Evolutionary conservation across 768 basidiomycete species (phyloP).

Genomic region (Boletus coccyginus): DNA sequence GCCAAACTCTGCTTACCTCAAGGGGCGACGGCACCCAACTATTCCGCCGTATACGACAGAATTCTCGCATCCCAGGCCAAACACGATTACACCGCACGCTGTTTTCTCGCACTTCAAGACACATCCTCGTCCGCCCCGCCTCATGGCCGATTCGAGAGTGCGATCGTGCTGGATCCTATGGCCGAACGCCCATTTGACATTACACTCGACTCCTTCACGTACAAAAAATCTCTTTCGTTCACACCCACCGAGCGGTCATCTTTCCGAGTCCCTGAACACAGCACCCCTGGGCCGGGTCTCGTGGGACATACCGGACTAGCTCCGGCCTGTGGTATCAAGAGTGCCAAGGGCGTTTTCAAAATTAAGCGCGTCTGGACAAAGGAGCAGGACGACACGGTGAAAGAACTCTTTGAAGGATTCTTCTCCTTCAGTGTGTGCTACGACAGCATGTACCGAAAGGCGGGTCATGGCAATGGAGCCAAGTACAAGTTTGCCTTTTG

Average conservation of each 20-base stretch:
- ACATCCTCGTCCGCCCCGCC: conserved; percentile 9
- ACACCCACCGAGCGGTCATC: conserved; percentile 26
- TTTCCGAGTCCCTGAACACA: conserved; percentile 24
- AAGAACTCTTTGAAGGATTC: conserved; percentile 41
- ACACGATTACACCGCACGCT: conserved; percentile 36
- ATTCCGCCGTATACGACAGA: conserved; percentile 33
- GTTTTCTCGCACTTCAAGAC: conserved; percentile 20
- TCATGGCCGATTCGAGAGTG: conserved; percentile 26
- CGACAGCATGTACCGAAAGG: conserved; percentile 33
- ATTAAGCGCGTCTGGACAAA: conserved; percentile 36
- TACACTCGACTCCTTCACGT: conserved; percentile 22
- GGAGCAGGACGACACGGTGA: conserved; percentile 16
- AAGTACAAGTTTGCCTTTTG: conserved; percentile 33
- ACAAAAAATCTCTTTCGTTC: conserved; percentile 27
- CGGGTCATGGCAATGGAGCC: conserved; percentile 35
- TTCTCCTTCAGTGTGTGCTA: conserved; percentile 36
- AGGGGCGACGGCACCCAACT: conserved; percentile 25
- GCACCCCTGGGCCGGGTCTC: conserved; percentile 25
- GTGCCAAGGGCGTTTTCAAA: conserved; percentile 34
- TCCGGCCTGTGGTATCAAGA: conserved; percentile 32
- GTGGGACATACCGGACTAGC: conserved; percentile 25
- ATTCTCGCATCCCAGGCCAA: conserved; percentile 39
- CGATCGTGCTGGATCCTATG: conserved; percentile 33
- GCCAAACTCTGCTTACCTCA: conserved; percentile 31
- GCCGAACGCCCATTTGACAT: conserved; percentile 35